A percentile compares a stretch with the other conserved stretches of the same genome.
phyloP scores from a whole-genome alignment of 495 filamentous ascomycete genomes.

The Gamarada debralockiae region DNA sequence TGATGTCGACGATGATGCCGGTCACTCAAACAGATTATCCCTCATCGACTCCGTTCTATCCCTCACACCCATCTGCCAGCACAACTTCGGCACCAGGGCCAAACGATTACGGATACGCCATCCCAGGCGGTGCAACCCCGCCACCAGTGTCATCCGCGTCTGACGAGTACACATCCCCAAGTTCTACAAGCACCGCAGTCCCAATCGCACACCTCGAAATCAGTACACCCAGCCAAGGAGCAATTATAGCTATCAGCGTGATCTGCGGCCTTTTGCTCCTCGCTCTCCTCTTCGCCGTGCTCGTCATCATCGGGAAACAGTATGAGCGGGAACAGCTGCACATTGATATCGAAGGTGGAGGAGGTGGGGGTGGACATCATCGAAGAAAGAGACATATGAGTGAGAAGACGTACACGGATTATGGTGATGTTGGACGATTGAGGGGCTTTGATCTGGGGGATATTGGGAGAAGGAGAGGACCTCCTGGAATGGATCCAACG shows the following conservation, averaged over 20 bases:
- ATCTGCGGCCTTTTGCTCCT: slow-evolving; percentile 13
- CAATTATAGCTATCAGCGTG: slow-evolving; percentile 11
- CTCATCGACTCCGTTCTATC: no score
- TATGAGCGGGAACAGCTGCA: not conserved
- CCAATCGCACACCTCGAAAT: not conserved
- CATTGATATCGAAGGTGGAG: not conserved
- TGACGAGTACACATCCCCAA: not conserved
- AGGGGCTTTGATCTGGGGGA: not conserved
- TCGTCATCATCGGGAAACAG: not conserved
- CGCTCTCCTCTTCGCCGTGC: not conserved
- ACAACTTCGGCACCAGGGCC: no score
- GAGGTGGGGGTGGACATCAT: not conserved
- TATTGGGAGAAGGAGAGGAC: not conserved
- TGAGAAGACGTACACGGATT: not conserved
- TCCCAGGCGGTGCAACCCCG: not conserved
- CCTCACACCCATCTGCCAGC: no score
- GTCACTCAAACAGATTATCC: no score
- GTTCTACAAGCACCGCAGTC: not conserved
- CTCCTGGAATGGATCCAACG: not conserved
- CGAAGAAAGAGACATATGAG: not conserved
- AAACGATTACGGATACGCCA: not conserved
- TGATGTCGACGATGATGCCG: no score
- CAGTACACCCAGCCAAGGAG: not conserved
- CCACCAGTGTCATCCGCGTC: not conserved
- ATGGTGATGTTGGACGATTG: not conserved